Percentiles rank a stretch among this genome's conserved stretches.
Evolutionary conservation across 225 moss, liverwort and hornwort genomes (phyloP).

Genomic region (Takakia lepidozioides): DNA sequence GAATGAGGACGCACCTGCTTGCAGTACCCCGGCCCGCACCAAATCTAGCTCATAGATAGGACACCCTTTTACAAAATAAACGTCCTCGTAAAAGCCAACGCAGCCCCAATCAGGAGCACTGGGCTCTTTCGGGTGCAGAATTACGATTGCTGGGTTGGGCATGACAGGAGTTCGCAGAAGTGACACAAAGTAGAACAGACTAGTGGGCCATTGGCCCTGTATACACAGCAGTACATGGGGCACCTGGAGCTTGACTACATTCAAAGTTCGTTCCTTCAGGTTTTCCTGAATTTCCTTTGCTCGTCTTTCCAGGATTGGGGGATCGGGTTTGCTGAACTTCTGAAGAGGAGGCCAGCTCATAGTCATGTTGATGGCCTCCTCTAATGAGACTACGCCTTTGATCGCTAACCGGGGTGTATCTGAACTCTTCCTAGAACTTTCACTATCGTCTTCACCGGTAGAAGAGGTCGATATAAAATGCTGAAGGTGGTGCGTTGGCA

Average conservation of each 20-base stretch:
- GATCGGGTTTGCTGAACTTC: slow-evolving; percentile 63
- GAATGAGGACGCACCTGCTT: slow-evolving; percentile 56
- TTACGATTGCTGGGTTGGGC: slow-evolving; percentile 61
- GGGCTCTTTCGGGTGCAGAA: slow-evolving; percentile 64
- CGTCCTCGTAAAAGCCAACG: slow-evolving; percentile 74
- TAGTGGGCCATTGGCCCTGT: slow-evolving; percentile 74
- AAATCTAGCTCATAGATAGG: slow-evolving; percentile 88
- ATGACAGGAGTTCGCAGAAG: slow-evolving; percentile 53
- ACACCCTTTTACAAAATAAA: slow-evolving; percentile 74
- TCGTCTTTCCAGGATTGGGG: slow-evolving; percentile 75
- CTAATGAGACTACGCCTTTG: slow-evolving; percentile 31
- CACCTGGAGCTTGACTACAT: slow-evolving; percentile 45
- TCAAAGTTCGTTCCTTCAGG: slow-evolving; percentile 40
- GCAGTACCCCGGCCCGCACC: slow-evolving; percentile 70
- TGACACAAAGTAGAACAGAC: slow-evolving; percentile 71
- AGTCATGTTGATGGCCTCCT: slow-evolving; percentile 72
- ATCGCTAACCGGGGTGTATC: background rate
- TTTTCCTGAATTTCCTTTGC: slow-evolving; percentile 43
- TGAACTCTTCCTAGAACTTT: too few relatives aligned
- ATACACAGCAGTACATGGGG: slow-evolving; percentile 80
- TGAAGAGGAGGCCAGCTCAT: slow-evolving; percentile 89
- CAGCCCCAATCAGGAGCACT: slow-evolving; percentile 64
- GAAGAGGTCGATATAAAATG: too few relatives aligned
- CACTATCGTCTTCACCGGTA: too few relatives aligned
- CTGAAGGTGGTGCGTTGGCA: too few relatives aligned